Conservation (phyloP, 495 filamentous ascomycete species). For the Penicillium ucsense region DNA sequence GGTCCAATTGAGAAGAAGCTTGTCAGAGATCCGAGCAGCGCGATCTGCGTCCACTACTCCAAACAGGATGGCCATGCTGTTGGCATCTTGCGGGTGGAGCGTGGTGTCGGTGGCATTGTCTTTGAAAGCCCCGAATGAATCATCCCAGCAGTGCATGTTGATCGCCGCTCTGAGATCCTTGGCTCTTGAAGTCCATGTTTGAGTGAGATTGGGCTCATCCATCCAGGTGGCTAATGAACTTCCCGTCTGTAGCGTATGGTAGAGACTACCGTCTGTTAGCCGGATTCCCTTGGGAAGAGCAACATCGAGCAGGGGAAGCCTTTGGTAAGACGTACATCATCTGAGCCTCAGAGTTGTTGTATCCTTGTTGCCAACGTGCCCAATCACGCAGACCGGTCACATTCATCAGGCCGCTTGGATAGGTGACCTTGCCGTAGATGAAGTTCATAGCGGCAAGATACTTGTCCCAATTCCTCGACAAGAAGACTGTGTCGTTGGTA, state of each 20-base stretch:
- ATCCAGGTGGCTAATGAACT: conserved; percentile 42
- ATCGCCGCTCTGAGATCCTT: conserved; percentile 29
- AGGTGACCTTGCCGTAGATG: conserved; percentile 42
- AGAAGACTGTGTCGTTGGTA: conserved; percentile 44
- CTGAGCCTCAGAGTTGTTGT: conserved; percentile 45
- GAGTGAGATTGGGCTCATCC: conserved; percentile 30
- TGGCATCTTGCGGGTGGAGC: conserved; percentile 43
- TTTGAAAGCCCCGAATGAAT: conserved; percentile 43
- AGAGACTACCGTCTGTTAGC: conserved; percentile 25
- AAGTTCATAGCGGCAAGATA: conserved; percentile 47
- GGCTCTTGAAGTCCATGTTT: conserved; percentile 34
- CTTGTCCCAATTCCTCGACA: conserved; percentile 38
- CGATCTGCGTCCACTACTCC: conserved; percentile 26
- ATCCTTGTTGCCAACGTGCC: conserved; percentile 45
- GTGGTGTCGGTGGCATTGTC: conserved; percentile 42
- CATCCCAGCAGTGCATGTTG: conserved; percentile 42
- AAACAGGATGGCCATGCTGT: conserved; percentile 37
- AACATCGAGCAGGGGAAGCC: background rate
- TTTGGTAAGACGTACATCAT: conserved; percentile 32
- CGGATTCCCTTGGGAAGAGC: too few relatives aligned
- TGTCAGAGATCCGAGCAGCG: conserved; percentile 30
- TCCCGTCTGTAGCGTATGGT: conserved; percentile 42
- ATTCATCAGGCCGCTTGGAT: conserved; percentile 40
- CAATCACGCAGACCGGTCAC: conserved; percentile 48
- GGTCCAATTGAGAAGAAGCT: conserved; percentile 44